Percentiles rank a stretch among this genome's conserved stretches.
phyloP scores from a whole-genome alignment of 305 asterid species.

The Fraxinus platypoda region DNA sequence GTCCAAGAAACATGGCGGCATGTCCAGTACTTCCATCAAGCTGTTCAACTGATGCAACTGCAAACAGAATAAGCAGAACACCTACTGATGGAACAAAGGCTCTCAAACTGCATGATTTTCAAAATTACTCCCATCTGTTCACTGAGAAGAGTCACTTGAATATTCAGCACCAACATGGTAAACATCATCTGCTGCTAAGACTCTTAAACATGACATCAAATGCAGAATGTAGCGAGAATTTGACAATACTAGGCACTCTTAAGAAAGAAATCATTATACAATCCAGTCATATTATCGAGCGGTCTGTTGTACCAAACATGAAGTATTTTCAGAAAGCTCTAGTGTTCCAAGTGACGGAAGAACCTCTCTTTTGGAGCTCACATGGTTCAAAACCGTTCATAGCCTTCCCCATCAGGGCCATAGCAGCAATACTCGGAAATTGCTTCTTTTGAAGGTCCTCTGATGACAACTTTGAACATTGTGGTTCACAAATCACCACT shows the following conservation, averaged over 20 bases:
- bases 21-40: neutral
- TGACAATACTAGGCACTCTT: neutral
- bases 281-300: neutral
- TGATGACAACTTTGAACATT: conserved; percentile 32
- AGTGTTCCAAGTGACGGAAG: conserved; percentile 63
- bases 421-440: conserved; percentile 77
- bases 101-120: neutral
- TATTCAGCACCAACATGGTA: neutral
- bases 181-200: neutral
- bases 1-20: conserved; percentile 15
- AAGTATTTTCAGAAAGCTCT: conserved; percentile 29
- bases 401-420: conserved; percentile 87
- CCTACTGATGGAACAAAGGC: neutral
- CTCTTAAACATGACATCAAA: neutral
- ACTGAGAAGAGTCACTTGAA: neutral
- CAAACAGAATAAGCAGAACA: neutral
- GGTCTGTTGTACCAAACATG: neutral
- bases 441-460: conserved; percentile 53
- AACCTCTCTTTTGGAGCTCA: conserved; percentile 48
- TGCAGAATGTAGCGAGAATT: neutral
- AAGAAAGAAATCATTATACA: neutral
- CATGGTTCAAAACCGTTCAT: conserved; percentile 55
- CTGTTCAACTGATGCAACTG: neutral
- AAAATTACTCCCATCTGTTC: neutral
- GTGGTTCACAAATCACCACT: conserved; percentile 45